Evolutionary conservation across 2,329 filamentous ascomycete genomes (phyloP).

Genomic region (Fusarium musae): DNA sequence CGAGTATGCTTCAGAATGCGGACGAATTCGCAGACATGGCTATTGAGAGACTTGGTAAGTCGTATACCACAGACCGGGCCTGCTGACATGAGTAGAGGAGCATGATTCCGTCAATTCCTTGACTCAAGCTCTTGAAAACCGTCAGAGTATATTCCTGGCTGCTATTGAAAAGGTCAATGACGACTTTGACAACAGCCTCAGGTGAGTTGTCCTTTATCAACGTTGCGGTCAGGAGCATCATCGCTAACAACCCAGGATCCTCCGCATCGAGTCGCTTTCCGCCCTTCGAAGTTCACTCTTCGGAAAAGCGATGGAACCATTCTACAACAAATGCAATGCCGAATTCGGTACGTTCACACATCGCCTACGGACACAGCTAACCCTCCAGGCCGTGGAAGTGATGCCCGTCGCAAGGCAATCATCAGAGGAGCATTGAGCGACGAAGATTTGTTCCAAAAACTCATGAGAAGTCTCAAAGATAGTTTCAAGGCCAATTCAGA

Average conservation of each 20-base stretch:
- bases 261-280: conserved; percentile 50
- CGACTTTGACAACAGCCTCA: conserved; percentile 29
- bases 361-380: not conserved
- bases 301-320: conserved; percentile 49
- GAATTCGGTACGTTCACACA: conserved; percentile 46
- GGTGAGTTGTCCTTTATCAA: not conserved
- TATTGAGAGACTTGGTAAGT: conserved; percentile 30
- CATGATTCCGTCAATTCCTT: conserved; percentile 28
- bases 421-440: conserved; percentile 45
- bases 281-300: conserved; percentile 53
- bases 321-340: conserved; percentile 47
- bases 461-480: conserved; percentile 44
- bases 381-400: conserved; percentile 47
- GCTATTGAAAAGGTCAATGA: conserved; percentile 44
- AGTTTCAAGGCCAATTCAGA: conserved; percentile 37
- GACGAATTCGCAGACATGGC: conserved; percentile 1
- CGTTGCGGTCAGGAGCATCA: not conserved
- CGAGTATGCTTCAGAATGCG: not conserved
- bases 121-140: conserved; percentile 42
- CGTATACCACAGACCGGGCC: fast-evolving
- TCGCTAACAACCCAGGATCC: conserved; percentile 40
- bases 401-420: conserved; percentile 49
- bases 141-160: conserved; percentile 43
- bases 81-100: not conserved
- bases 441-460: conserved; percentile 45